Conservation (phyloP, 345 rosid genomes). For the Aurinia saxatilis region DNA sequence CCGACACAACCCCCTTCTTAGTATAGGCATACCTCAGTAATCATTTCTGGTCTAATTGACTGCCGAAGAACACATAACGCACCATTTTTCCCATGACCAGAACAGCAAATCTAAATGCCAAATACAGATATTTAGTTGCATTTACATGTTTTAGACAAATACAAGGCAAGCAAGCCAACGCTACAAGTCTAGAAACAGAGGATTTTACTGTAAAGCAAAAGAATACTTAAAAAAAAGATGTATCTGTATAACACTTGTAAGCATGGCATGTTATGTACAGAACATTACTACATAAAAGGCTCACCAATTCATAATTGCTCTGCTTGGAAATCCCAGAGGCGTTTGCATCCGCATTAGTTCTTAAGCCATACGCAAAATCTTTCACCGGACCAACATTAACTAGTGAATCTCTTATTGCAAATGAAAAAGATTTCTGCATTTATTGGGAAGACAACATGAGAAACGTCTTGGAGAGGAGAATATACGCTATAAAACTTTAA, state of each 20-base stretch:
- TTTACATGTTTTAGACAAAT: slow-evolving; percentile 3
- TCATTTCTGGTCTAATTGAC: slow-evolving; percentile 95
- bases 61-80: slow-evolving; percentile 81
- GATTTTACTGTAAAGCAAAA: background rate
- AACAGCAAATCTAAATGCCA: slow-evolving; percentile 81
- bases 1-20: background rate
- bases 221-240: background rate
- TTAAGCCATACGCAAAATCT: slow-evolving; percentile 89
- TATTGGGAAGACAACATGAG: slow-evolving; percentile 21
- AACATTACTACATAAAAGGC: slow-evolving; percentile 22
- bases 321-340: slow-evolving; percentile 94
- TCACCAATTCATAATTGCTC: slow-evolving; percentile 96
- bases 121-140: background rate
- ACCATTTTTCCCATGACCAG: slow-evolving; percentile 99
- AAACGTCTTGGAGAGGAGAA: slow-evolving; percentile 12
- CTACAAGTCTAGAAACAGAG: slow-evolving; percentile 2
- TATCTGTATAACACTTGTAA: background rate
- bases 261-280: background rate
- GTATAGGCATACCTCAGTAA: slow-evolving; percentile 60
- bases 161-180: slow-evolving; percentile 8
- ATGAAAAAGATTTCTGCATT: slow-evolving; percentile 86
- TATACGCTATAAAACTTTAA: slow-evolving; percentile 10
- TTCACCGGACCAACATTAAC: slow-evolving; percentile 90
- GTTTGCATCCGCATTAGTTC: slow-evolving; percentile 83
- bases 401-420: slow-evolving; percentile 90